Evolutionary conservation across 169 alveolate species (phyloP), one percentile per base, ranked within the genome.

Genomic region (Eimeria acervulina): DNA sequence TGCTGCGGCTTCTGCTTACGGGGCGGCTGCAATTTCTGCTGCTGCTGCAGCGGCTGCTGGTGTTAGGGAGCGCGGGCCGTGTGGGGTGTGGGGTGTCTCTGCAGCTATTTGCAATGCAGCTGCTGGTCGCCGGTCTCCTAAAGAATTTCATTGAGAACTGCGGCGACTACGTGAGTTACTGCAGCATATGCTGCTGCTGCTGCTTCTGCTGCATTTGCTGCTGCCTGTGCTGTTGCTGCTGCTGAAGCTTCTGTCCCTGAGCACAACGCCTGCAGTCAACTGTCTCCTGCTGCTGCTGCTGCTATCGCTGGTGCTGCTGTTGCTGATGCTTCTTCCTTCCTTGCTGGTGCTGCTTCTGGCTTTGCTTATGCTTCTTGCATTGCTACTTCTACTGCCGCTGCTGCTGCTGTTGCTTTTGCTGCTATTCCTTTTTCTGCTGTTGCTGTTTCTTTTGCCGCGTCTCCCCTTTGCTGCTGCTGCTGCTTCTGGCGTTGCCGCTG

Each of bases 81-180:
- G 55, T 47, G 55, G 19, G 12, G 5, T 7, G 5, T 47, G 55
- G 55, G 55, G 55, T 47, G 55, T 47, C 5, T 47, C 55, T 12
- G 55, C 55, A 47, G 95, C 90, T 63, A 17, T 52, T 90, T 13
- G 36, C 61, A 28, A 66, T 90, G 17, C 90, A 90, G n/a, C 72
- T 90, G 28, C 47, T 83, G 33, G 61, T 74, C 12, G 89, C 95
- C 13, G 95, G 83, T 17, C 83, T 90, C 55, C 78, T 90, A 28
- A 90, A 90, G 80, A 81, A 90, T 61, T 52, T 90, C 47, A 28
- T 81, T 23, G 95, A 90, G 66, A 33, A 81, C 63, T 90, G 95
- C 89, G 95, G 90, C 5, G 95, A 90, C 80, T 83, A 90, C 51
- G 95, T 90, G 33, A 19, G 76, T 55, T 47, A 10, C 93, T 7